A percentile compares a stretch with the other conserved stretches of the same genome.
phyloP scores from a whole-genome alignment of 257 asterid genomes.

The Verbascum thapsus region DNA sequence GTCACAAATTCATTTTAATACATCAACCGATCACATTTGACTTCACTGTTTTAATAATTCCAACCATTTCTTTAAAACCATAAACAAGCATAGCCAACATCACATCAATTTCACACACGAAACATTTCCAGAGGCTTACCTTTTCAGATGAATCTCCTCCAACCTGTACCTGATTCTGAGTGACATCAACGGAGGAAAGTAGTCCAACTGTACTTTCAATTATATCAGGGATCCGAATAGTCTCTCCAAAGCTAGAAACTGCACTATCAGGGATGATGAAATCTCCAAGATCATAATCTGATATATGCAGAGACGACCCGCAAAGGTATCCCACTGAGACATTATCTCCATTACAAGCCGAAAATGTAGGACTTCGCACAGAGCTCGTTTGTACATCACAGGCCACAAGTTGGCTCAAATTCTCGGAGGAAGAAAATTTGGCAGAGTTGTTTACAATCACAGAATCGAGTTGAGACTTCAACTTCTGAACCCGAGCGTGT shows the following conservation, averaged over 20 bases:
- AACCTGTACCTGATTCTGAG: conserved; percentile 54
- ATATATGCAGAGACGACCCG: conserved; percentile 41
- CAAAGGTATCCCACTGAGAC: conserved; percentile 51
- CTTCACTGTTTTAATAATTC: too few relatives aligned
- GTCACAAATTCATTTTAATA: neutral
- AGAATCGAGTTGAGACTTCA: conserved; percentile 65
- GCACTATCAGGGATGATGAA: conserved; percentile 56
- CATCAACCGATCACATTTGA: too few relatives aligned
- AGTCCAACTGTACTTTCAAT: conserved; percentile 81
- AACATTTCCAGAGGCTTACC: conserved; percentile 30
- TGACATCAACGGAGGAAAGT: conserved; percentile 67
- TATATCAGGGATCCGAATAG: conserved; percentile 66
- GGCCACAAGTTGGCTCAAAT: conserved; percentile 61
- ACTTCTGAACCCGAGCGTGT: conserved; percentile 62
- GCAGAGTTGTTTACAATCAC: conserved; percentile 58
- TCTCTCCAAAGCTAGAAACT: conserved; percentile 67
- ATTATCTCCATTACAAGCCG: conserved; percentile 70
- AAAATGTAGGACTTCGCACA: conserved; percentile 70
- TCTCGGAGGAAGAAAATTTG: conserved; percentile 89
- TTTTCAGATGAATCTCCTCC: conserved; percentile 85
- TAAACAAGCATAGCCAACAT: too few relatives aligned
- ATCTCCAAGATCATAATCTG: conserved; percentile 60
- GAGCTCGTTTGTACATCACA: conserved; percentile 66
- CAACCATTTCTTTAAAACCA: too few relatives aligned
- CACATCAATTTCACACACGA: too few relatives aligned